These are phyloP conservation scores for Mycena olivaceomarginata DNA, from an alignment of 768 basidiomycete species.

Conservation along the genomic window DNA sequence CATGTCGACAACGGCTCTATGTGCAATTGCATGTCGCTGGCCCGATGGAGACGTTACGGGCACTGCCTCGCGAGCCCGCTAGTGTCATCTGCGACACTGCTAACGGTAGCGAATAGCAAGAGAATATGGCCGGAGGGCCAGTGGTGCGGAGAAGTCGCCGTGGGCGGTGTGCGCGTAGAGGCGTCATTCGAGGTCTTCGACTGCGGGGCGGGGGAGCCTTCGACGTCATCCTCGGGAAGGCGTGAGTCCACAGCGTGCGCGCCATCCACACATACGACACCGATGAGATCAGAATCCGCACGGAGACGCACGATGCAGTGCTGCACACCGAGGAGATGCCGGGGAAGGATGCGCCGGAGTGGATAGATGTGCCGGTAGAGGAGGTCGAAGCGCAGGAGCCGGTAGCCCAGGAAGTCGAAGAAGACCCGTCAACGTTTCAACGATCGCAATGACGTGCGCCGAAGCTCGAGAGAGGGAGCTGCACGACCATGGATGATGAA, in stretches of 20 bases:
- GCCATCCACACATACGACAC: slow-evolving; percentile 27
- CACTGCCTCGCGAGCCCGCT: slow-evolving; percentile 17
- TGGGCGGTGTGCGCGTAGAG: slow-evolving; percentile 2
- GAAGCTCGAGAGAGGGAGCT: background rate
- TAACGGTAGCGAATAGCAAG: slow-evolving; percentile 14
- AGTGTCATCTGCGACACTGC: background rate
- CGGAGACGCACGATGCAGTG: background rate
- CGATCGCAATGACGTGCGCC: too few relatives aligned
- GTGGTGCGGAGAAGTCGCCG: slow-evolving; percentile 32
- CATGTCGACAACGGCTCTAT: slow-evolving; percentile 26
- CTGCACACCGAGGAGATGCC: slow-evolving; percentile 28
- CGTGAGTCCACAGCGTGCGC: slow-evolving; percentile 34
- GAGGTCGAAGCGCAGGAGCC: too few relatives aligned
- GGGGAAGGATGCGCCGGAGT: background rate
- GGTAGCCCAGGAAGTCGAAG: too few relatives aligned
- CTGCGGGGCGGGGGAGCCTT: slow-evolving; percentile 26
- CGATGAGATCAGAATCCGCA: slow-evolving; percentile 26
- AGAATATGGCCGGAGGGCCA: slow-evolving; percentile 18
- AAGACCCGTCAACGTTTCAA: too few relatives aligned
- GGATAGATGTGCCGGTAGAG: too few relatives aligned
- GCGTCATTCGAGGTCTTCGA: slow-evolving; percentile 36
- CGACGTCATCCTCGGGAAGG: slow-evolving; percentile 34
- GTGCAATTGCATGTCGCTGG: slow-evolving; percentile 31
- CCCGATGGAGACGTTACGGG: slow-evolving; percentile 28
- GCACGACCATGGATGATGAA: too few relatives aligned